phyloP scores from a whole-genome alignment of 2,329 filamentous ascomycete species.

The Ascochyta fabae region DNA sequence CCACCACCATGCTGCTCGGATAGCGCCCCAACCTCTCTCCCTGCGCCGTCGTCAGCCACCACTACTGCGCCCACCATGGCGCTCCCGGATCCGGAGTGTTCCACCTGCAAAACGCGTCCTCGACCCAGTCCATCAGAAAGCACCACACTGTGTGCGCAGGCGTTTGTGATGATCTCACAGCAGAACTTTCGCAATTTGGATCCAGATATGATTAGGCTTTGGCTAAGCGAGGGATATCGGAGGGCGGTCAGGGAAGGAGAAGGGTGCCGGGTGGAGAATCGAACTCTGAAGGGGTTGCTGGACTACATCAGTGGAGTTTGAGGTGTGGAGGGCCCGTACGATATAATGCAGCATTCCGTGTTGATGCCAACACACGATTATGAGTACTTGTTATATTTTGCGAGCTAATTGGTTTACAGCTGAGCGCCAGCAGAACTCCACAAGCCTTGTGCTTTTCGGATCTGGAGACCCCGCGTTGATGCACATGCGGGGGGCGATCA shows the following conservation, averaged over 20 bases:
- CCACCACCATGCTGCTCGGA: conserved; percentile 39
- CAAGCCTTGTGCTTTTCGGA: not conserved
- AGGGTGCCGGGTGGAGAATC: conserved; percentile 47
- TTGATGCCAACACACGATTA: too few species aligned
- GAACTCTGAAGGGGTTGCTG: conserved; percentile 40
- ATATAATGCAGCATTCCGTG: too few species aligned
- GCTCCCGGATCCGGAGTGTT: conserved; percentile 32
- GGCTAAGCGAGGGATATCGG: conserved; percentile 41
- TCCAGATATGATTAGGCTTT: conserved; percentile 37
- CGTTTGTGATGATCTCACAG: conserved; percentile 44
- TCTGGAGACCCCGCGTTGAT: conserved; percentile 1
- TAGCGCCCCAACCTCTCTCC: not conserved
- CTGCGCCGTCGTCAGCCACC: not conserved
- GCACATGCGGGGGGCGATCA: not conserved
- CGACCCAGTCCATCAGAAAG: conserved; percentile 36
- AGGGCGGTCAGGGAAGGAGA: conserved; percentile 38
- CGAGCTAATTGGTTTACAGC: too few species aligned
- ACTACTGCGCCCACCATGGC: not conserved
- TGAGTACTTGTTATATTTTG: too few species aligned
- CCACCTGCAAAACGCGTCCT: conserved; percentile 34
- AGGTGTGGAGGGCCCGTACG: not conserved
- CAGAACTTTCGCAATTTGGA: conserved; percentile 45
- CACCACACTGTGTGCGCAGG: conserved; percentile 45
- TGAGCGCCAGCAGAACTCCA: too few species aligned
- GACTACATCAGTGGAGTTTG: conserved; percentile 45